phyloP scores from a whole-genome alignment of 2,329 filamentous ascomycete species.

The Bipolaris cookei region DNA sequence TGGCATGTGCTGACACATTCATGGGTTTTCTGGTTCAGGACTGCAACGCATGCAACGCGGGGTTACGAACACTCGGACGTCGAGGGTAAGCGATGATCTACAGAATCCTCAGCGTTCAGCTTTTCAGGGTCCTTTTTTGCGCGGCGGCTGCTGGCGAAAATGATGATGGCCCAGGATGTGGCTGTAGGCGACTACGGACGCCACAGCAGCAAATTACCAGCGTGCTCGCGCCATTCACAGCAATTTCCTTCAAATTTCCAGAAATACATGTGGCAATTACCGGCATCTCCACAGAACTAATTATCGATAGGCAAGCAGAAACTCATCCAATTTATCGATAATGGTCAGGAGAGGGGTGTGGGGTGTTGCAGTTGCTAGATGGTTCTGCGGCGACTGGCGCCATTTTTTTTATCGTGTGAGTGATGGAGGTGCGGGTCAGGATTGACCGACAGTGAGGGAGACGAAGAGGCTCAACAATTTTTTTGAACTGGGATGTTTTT shows the following conservation, averaged over 20 bases:
- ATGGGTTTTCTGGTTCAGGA: not conserved
- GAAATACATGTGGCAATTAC: constrained; percentile 19
- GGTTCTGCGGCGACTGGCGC: constrained; percentile 15
- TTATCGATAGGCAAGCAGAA: constrained; percentile 14
- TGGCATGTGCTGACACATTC: not conserved
- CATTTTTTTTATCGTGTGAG: not conserved
- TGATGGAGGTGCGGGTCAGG: constrained; percentile 1
- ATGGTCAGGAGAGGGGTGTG: constrained; percentile 32
- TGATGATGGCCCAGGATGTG: constrained; percentile 30
- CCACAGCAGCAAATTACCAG: constrained; percentile 14
- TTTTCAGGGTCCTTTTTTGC: constrained; percentile 25
- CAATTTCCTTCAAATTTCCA: constrained; percentile 21
- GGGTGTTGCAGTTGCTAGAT: constrained; percentile 9
- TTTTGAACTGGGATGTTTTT: constrained; percentile 1
- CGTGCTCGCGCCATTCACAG: constrained; percentile 9
- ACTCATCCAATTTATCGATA: constrained; percentile 7
- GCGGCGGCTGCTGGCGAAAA: constrained; percentile 14
- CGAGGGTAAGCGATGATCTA: constrained; percentile 24
- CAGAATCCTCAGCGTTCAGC: constrained; percentile 19
- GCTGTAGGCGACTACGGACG: constrained; percentile 21
- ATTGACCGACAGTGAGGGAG: constrained; percentile 4
- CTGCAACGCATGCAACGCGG: constrained; percentile 3
- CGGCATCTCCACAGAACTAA: constrained; percentile 23
- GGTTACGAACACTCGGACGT: constrained; percentile 4
- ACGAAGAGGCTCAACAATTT: constrained; percentile 17